Conservation (phyloP, 2,329 filamentous ascomycete genomes). For the Colletotrichum echinochloae region DNA sequence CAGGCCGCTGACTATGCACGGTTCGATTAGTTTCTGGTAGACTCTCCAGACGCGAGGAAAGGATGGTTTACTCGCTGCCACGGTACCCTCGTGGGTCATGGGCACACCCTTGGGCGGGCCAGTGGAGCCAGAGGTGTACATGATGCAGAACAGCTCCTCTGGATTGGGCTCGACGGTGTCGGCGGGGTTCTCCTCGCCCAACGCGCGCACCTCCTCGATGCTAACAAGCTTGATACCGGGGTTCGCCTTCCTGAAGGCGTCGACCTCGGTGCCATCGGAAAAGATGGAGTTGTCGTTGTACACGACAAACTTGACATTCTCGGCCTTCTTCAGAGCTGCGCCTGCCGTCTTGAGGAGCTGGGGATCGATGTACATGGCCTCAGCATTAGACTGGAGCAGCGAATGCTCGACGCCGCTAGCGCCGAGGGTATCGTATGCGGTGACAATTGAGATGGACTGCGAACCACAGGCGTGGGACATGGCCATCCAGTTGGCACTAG, state of each 20-base stretch:
- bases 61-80: conserved; percentile 72
- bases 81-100: conserved; percentile 82
- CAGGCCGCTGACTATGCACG: conserved; percentile 76
- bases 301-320: conserved; percentile 69
- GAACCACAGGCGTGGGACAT: conserved; percentile 82
- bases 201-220: conserved; percentile 65
- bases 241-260: conserved; percentile 67
- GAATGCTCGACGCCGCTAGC: conserved; percentile 88
- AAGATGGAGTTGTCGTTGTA: conserved; percentile 72
- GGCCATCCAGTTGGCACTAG: conserved; percentile 83
- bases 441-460: conserved; percentile 92
- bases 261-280: conserved; percentile 62
- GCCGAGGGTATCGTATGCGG: conserved; percentile 93
- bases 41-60: conserved; percentile 38
- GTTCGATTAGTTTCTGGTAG: background rate
- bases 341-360: conserved; percentile 75
- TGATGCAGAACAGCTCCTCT: conserved; percentile 84
- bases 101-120: conserved; percentile 90
- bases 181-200: conserved; percentile 75
- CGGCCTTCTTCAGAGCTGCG: conserved; percentile 67
- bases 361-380: conserved; percentile 89
- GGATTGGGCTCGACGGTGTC: conserved; percentile 78
- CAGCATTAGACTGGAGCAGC: conserved; percentile 81
- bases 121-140: conserved; percentile 91
- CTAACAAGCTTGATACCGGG: conserved; percentile 65